Evolutionary conservation across 495 filamentous ascomycete genomes (phyloP).

Genomic region (Podospora australis): DNA sequence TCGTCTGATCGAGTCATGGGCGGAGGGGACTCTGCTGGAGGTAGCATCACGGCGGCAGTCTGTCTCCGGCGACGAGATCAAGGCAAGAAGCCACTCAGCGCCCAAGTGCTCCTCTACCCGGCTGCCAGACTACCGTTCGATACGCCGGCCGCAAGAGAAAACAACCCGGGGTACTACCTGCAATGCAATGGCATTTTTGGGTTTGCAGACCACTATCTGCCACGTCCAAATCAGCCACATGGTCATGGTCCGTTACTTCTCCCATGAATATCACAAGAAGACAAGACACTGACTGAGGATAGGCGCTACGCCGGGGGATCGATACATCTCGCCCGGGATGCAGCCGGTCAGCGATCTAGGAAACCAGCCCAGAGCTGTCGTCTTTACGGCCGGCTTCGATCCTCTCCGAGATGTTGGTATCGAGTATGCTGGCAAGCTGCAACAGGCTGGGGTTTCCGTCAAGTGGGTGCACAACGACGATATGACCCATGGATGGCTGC

Average conservation of each 20-base stretch:
- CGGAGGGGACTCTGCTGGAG: slow-evolving; percentile 31
- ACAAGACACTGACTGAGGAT: neutral
- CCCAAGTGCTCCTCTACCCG: slow-evolving; percentile 32
- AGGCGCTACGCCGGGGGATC: slow-evolving; percentile 12
- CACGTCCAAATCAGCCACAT: slow-evolving; percentile 14
- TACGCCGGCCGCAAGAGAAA: slow-evolving; percentile 28
- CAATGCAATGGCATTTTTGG: slow-evolving; percentile 35
- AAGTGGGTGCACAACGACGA: slow-evolving; percentile 27
- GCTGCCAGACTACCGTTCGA: slow-evolving; percentile 32
- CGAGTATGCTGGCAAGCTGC: slow-evolving; percentile 30
- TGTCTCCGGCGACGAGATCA: slow-evolving; percentile 23
- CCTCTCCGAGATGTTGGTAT: slow-evolving; percentile 33
- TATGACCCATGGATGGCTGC: slow-evolving; percentile 30
- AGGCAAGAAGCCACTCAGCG: slow-evolving; percentile 17
- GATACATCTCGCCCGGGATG: slow-evolving; percentile 20
- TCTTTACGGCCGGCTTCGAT: slow-evolving; percentile 36
- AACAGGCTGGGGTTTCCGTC: slow-evolving; percentile 23
- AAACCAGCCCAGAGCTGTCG: slow-evolving; percentile 19
- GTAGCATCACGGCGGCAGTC: slow-evolving; percentile 33
- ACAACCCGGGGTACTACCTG: slow-evolving; percentile 29
- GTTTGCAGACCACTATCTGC: slow-evolving; percentile 34
- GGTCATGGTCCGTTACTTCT: neutral
- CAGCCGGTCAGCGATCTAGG: slow-evolving; percentile 12
- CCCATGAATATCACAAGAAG: neutral
- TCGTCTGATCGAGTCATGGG: slow-evolving; percentile 21